These are phyloP conservation scores for Candida ulmi DNA, from an alignment of 805 yeast species.

Conservation along the genomic window DNA sequence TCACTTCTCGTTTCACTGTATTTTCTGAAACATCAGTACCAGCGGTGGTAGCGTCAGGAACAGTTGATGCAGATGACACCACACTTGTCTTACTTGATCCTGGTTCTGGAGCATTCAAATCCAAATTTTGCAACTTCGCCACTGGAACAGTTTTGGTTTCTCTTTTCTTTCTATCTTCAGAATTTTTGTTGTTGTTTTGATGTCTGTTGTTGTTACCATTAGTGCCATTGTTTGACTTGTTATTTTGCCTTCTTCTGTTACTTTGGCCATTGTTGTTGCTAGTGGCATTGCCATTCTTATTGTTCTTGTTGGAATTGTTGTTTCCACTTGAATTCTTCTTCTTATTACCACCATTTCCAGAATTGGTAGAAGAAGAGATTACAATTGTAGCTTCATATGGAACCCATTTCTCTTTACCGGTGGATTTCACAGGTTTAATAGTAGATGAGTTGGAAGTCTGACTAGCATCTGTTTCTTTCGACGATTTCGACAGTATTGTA, in stretches of 20 bases:
- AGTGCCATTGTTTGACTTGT: conserved; percentile 2
- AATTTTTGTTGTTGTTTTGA: neutral
- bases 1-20: no score
- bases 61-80: neutral
- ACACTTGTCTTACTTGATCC: neutral
- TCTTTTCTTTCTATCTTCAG: neutral
- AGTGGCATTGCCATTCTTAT: conserved; percentile 2
- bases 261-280: conserved; percentile 8
- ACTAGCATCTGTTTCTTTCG: neutral
- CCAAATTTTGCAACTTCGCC: neutral
- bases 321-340: conserved; percentile 6
- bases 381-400: conserved; percentile 55
- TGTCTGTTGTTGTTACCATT: no score
- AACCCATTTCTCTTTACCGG: conserved; percentile 58
- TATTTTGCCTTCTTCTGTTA: conserved; percentile 1
- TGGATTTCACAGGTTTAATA: conserved; percentile 13
- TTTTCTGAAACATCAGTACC: neutral
- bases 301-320: conserved; percentile 3
- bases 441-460: neutral
- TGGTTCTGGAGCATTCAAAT: neutral
- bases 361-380: conserved; percentile 18
- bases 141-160: neutral
- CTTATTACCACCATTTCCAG: conserved; percentile 5
- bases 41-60: neutral
- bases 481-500: conserved; percentile 7